Conservation (phyloP, 257 asterid genomes). For the Plantago major region DNA sequence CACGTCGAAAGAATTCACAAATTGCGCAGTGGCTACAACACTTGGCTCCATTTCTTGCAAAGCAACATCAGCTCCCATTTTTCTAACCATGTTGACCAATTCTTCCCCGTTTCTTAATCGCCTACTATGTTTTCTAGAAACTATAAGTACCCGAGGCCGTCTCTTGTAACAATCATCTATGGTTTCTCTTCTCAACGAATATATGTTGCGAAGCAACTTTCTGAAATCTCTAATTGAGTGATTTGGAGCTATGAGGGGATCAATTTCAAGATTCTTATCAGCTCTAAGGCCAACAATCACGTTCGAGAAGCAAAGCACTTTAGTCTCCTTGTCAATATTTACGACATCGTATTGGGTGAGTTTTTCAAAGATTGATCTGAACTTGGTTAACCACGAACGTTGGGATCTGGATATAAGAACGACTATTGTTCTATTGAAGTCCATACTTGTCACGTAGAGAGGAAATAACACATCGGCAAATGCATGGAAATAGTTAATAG, state of each 20-base stretch:
- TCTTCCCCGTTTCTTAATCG: conserved; percentile 27
- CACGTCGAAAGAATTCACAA: conserved; percentile 49
- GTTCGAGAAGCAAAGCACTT: conserved; percentile 40
- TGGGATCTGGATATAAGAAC: conserved; percentile 33
- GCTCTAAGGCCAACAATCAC: conserved; percentile 44
- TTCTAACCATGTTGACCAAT: conserved; percentile 26
- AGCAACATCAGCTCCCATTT: conserved; percentile 39
- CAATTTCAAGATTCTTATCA: conserved; percentile 31
- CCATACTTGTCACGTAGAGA: conserved; percentile 36
- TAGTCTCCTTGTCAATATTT: conserved; percentile 30
- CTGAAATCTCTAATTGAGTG: conserved; percentile 38
- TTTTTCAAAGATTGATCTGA: conserved; percentile 18
- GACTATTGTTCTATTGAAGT: conserved; percentile 29
- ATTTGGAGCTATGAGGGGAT: conserved; percentile 17
- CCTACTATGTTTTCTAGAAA: conserved; percentile 37
- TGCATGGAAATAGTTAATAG: conserved; percentile 54
- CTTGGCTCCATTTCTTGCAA: conserved; percentile 21
- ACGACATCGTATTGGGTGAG: conserved; percentile 36
- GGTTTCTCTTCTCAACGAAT: conserved; percentile 25
- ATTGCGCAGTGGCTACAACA: conserved; percentile 17
- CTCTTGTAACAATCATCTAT: neutral
- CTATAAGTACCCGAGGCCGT: conserved; percentile 41
- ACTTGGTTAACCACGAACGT: conserved; percentile 31
- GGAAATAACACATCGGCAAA: conserved; percentile 56
- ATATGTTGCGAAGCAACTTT: conserved; percentile 29